Evolutionary conservation across 2,329 filamentous ascomycete genomes (phyloP).

Genomic region (Cladosporium sp.): DNA sequence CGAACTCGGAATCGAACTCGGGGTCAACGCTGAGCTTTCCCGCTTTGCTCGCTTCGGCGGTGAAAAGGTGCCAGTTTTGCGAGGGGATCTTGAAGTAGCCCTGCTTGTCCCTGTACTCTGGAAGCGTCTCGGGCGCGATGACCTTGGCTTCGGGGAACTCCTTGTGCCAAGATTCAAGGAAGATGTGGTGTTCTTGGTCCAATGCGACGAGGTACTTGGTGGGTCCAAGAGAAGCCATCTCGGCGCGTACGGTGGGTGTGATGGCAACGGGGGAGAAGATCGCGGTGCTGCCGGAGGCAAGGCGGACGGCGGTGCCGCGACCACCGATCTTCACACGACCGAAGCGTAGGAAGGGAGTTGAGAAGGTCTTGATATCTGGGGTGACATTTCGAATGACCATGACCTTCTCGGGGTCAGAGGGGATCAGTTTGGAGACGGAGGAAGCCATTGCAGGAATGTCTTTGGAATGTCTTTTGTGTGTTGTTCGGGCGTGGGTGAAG

Average conservation of each 20-base stretch:
- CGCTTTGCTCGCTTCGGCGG: constrained; percentile 37
- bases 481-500: neutral
- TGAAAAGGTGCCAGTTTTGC: constrained; percentile 55
- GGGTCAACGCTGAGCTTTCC: constrained; percentile 56
- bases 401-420: constrained; percentile 71
- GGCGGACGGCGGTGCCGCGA: constrained; percentile 79
- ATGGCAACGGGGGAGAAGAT: constrained; percentile 91
- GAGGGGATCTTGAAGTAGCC: constrained; percentile 35
- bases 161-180: constrained; percentile 78
- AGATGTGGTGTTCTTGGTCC: constrained; percentile 94
- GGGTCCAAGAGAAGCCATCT: constrained; percentile 58
- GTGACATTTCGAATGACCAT: constrained; percentile 90
- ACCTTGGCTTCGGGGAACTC: constrained; percentile 78
- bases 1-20: constrained; percentile 86
- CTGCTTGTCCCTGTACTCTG: constrained; percentile 68
- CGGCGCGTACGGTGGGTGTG: constrained; percentile 71
- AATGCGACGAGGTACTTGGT: constrained; percentile 84
- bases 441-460: constrained; percentile 32
- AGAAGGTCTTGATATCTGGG: constrained; percentile 74
- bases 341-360: constrained; percentile 80
- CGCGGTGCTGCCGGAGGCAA: constrained; percentile 74
- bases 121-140: constrained; percentile 78
- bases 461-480: neutral
- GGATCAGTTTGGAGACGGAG: constrained; percentile 40
- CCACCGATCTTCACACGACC: constrained; percentile 81